These are phyloP conservation scores for Colletotrichum sp. DNA, from an alignment of 2,329 filamentous ascomycete genomes.

Conservation along the genomic window DNA sequence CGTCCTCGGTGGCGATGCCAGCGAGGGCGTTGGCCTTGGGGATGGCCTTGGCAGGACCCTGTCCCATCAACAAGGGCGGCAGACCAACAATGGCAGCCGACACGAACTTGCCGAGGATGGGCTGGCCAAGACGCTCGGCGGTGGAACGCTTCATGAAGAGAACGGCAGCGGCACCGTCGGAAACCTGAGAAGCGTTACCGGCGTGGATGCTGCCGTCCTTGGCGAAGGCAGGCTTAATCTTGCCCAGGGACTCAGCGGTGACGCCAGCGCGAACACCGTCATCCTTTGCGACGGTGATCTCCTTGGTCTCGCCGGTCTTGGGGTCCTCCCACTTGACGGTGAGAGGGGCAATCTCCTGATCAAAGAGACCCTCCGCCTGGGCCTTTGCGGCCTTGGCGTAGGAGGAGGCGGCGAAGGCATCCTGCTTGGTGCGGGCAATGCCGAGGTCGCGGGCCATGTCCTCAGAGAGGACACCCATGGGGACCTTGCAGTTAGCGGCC, in stretches of 20 bases:
- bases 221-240: conserved; percentile 89
- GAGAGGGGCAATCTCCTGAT: conserved; percentile 88
- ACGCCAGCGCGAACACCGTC: conserved; percentile 88
- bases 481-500: conserved; percentile 94
- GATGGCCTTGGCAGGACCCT: conserved; percentile 95
- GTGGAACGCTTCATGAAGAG: conserved; percentile 94
- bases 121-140: conserved; percentile 86
- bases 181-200: conserved; percentile 95
- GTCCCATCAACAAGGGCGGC: conserved; percentile 91
- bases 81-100: conserved; percentile 86
- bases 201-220: conserved; percentile 95
- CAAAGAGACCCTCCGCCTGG: conserved; percentile 87
- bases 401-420: conserved; percentile 90
- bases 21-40: conserved; percentile 89
- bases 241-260: conserved; percentile 85
- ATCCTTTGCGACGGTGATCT: conserved; percentile 82
- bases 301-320: conserved; percentile 85
- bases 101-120: conserved; percentile 92
- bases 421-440: conserved; percentile 76
- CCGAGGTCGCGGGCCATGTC: conserved; percentile 88
- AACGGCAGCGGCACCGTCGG: conserved; percentile 93
- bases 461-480: conserved; percentile 94
- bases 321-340: conserved; percentile 89
- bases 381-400: conserved; percentile 90
- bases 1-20: conserved; percentile 84